These are phyloP conservation scores for Musa schizocarpa DNA, from an alignment of 176 grass and related monocot genomes.

Conservation along the genomic window DNA sequence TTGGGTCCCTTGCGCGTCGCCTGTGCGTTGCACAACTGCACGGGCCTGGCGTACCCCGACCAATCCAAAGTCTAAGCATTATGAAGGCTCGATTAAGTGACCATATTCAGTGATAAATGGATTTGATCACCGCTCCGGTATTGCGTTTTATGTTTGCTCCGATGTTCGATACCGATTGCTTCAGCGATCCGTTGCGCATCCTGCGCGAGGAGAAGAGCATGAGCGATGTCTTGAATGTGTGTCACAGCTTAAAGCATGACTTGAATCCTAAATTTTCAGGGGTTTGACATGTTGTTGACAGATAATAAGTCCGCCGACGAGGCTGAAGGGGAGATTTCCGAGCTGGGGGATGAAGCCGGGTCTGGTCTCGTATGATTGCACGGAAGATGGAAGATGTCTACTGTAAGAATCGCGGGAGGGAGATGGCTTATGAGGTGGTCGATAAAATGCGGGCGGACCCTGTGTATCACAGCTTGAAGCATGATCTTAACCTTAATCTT, in stretches of 20 bases:
- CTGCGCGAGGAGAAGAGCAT: constrained; percentile 83
- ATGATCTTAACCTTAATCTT: constrained; percentile 59
- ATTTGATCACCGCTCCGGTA: constrained; percentile 2
- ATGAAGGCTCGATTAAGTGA: too few species aligned
- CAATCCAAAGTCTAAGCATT: too few species aligned
- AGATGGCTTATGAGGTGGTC: constrained; percentile 54
- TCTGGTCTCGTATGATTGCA: constrained; percentile 66
- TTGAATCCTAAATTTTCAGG: constrained; percentile 50
- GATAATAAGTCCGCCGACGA: constrained; percentile 52
- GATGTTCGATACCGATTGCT: constrained; percentile 31
- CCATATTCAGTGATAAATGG: too few species aligned
- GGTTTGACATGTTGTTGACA: constrained; percentile 70
- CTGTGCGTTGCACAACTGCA: background rate
- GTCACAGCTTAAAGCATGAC: constrained; percentile 70
- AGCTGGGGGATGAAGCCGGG: constrained; percentile 52
- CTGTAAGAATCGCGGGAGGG: constrained; percentile 47
- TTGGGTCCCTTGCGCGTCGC: background rate
- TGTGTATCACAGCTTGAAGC: constrained; percentile 46
- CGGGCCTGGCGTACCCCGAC: background rate
- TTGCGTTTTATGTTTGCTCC: background rate
- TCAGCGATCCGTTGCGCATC: constrained; percentile 74
- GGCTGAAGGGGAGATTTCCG: constrained; percentile 66
- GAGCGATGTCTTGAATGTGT: constrained; percentile 65
- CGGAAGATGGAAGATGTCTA: constrained; percentile 52
- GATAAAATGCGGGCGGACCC: constrained; percentile 48